phyloP scores from a whole-genome alignment of 1,284 basidiomycete genomes.

The Boletus semigastroideus region DNA sequence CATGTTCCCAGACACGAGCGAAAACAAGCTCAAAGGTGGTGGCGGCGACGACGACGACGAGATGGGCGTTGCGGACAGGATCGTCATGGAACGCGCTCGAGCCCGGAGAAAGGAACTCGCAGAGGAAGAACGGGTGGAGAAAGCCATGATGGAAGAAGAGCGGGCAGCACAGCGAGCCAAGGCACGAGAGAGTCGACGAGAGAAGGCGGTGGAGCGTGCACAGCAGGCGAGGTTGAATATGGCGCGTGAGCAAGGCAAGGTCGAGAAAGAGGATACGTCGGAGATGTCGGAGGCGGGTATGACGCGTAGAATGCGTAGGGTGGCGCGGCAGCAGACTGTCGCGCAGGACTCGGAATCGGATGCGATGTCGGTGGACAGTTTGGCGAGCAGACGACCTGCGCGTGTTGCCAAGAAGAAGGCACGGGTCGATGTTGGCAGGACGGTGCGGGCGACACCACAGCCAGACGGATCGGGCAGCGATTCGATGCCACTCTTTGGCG shows the following conservation, averaged over 20 bases:
- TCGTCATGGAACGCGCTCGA: slow-evolving; percentile 65
- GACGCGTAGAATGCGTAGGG: slow-evolving; percentile 2
- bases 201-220: slow-evolving; percentile 21
- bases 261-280: background rate
- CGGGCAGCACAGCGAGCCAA: slow-evolving; percentile 26
- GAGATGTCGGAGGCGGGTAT: slow-evolving; percentile 12
- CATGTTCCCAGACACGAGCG: slow-evolving; percentile 70
- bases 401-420: slow-evolving; percentile 5
- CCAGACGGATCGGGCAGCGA: slow-evolving; percentile 6
- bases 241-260: background rate
- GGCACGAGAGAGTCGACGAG: slow-evolving; percentile 26
- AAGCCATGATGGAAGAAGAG: slow-evolving; percentile 35
- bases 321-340: background rate
- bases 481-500: slow-evolving; percentile 4
- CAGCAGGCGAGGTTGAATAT: slow-evolving; percentile 18
- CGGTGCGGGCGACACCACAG: background rate
- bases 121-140: slow-evolving; percentile 50
- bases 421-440: background rate
- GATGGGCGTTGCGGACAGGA: slow-evolving; percentile 51
- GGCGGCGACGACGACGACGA: slow-evolving; percentile 35
- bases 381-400: slow-evolving; percentile 7
- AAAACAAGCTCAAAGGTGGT: slow-evolving; percentile 40
- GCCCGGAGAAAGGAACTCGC: slow-evolving; percentile 61
- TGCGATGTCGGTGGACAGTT: slow-evolving; percentile 31
- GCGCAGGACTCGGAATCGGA: slow-evolving; percentile 21